Evolutionary conservation across 2,329 filamentous ascomycete genomes (phyloP).

Genomic region (Pseudogymnoascus sp.): DNA sequence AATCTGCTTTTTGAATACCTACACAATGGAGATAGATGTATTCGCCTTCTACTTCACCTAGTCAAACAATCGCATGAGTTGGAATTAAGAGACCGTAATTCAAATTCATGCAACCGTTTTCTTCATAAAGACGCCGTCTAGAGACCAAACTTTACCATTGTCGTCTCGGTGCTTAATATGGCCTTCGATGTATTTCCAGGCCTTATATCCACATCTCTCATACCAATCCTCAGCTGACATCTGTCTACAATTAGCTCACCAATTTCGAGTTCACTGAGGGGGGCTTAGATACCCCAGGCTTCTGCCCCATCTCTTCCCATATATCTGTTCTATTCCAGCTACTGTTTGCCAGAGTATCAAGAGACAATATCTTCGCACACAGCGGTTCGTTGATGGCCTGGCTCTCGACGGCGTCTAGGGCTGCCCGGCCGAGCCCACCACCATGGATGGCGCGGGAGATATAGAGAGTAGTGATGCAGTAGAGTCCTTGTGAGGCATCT

Average conservation of each 20-base stretch:
- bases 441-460: conserved; percentile 22
- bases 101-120: conserved; percentile 3
- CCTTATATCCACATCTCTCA: conserved; percentile 9
- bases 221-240: conserved; percentile 9
- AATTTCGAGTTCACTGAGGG: neutral
- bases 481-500: conserved; percentile 15
- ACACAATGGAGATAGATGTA: conserved; percentile 38
- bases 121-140: conserved; percentile 11
- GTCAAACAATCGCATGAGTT: neutral
- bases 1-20: conserved; percentile 14
- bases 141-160: neutral
- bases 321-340: neutral
- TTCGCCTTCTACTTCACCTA: neutral
- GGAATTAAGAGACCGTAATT: conserved; percentile 12
- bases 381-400: conserved; percentile 19
- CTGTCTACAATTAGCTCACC: neutral
- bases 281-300: neutral
- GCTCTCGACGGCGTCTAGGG: conserved; percentile 21
- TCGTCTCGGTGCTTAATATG: conserved; percentile 1
- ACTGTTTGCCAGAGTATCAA: conserved; percentile 15
- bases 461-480: conserved; percentile 22
- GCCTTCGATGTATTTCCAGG: conserved; percentile 2
- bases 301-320: neutral
- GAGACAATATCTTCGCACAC: conserved; percentile 17
- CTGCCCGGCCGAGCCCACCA: conserved; percentile 18